Base-by-base conservation (phyloP, 345 rosid species). In the Hibiscus mutabilis region DNA sequence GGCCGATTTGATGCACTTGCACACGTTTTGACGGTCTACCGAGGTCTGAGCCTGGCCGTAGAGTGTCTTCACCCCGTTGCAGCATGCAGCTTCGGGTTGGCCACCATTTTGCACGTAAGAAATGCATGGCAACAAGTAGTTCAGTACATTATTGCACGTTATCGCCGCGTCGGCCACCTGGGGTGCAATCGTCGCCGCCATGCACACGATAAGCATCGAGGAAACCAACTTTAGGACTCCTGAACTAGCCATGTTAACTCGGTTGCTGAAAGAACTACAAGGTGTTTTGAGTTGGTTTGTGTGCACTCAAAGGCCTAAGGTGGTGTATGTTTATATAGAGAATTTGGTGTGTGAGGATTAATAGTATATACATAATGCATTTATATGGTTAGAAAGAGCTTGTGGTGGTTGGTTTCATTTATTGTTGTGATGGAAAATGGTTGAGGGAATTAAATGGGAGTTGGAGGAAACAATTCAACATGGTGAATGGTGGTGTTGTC, bases 1-100 rank as follows among this genome's bases (percentile, higher is more conserved):
- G 21, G 75, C 37, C 6, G 15, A 19, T 67, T 85, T 77, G 52
- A 85, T 15, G 83, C 86, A 85, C 0, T 4, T 64, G 68, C 88
- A 85, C 10, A 71, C 73, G 5, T 65, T 3, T 33, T 60, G 84
- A 35, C 86, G 83, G 74, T 84, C 88, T 1, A 74, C 16, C n/a
- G 83, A 73, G 77, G 83, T 79, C 55, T 16, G 62, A 55, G 84
- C 84, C 27, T 77, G 73, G 2, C 0, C 13, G 5, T 65, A 58
- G 7, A 85, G 74, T 5, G 47, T 1, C 59, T 16, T 74, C 0
- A 83, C 33, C 2, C 88, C 86, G 5, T 4, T 57, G 76, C 86
- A 85, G 79, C 86, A 83, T 0, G 46, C 27, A 0, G 16, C 24
- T 0, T 82, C 71, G 0, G 63, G 70, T 0, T 69, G 0, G 0